Conservation (phyloP, 1,139 yeast genomes). For the Debaryomyces robertsiae region DNA sequence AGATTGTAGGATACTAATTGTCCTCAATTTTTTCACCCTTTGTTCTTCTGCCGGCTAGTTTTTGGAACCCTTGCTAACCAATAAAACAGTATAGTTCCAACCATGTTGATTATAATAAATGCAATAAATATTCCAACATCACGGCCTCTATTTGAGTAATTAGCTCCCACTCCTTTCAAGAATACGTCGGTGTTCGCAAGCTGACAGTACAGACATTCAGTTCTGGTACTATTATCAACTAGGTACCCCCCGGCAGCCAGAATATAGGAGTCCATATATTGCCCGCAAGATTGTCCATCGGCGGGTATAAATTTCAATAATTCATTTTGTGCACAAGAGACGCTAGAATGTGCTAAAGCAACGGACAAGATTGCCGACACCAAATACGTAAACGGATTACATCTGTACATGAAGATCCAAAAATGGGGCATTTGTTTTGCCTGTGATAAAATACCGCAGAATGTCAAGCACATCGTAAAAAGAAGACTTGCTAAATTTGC, state of each 20-base stretch:
- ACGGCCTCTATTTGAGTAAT: slow-evolving; percentile 46
- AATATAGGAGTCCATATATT: slow-evolving; percentile 25
- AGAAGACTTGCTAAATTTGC: slow-evolving; percentile 32
- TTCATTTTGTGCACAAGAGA: slow-evolving; percentile 54
- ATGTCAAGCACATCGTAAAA: slow-evolving; percentile 32
- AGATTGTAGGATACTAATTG: too few relatives aligned
- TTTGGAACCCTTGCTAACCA: slow-evolving; percentile 72
- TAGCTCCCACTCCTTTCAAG: slow-evolving; percentile 20
- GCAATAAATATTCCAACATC: slow-evolving; percentile 56
- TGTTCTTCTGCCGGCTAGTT: slow-evolving; percentile 10
- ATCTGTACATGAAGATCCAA: slow-evolving; percentile 41
- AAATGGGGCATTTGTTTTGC: slow-evolving; percentile 32
- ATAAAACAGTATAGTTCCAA: slow-evolving; percentile 51
- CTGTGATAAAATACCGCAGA: slow-evolving; percentile 37
- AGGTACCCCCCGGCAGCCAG: slow-evolving; percentile 28
- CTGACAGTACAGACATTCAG: slow-evolving; percentile 24
- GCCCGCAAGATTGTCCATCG: slow-evolving; percentile 34
- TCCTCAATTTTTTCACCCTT: not conserved
- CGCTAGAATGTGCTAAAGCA: slow-evolving; percentile 54
- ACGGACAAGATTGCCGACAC: slow-evolving; percentile 54
- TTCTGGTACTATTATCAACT: slow-evolving; percentile 18
- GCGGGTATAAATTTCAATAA: slow-evolving; percentile 47
- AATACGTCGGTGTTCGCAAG: slow-evolving; percentile 22
- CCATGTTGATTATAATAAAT: slow-evolving; percentile 48
- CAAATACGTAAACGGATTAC: slow-evolving; percentile 38